phyloP scores from a whole-genome alignment of 495 filamentous ascomycete species.

The Penicillium egyptiacum region DNA sequence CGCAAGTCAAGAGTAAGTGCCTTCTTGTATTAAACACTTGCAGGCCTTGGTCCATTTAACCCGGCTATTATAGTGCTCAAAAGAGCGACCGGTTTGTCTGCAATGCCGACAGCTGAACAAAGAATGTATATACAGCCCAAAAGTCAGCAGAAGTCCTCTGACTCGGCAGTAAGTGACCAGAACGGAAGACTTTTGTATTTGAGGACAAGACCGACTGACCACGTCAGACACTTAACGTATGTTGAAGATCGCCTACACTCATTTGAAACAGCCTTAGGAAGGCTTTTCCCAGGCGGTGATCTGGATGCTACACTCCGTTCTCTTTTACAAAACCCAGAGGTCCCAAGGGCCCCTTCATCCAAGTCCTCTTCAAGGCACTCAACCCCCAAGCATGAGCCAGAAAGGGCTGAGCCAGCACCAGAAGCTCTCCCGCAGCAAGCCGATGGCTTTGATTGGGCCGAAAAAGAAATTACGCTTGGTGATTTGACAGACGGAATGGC shows the following conservation, averaged over 20 bases:
- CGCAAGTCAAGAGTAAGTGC: constrained; percentile 48
- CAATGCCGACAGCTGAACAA: constrained; percentile 48
- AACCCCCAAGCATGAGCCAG: constrained; percentile 38
- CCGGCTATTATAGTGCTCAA: constrained; percentile 42
- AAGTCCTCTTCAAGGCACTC: constrained; percentile 44
- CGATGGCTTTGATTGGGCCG: constrained; percentile 55
- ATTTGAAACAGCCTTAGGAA: constrained; percentile 46
- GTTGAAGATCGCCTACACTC: constrained; percentile 50
- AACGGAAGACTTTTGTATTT: not conserved
- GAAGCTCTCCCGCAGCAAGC: constrained; percentile 51
- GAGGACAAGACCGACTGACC: constrained; percentile 13
- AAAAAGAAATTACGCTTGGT: constrained; percentile 45
- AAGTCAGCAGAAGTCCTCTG: constrained; percentile 47
- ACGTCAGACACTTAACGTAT: constrained; percentile 47
- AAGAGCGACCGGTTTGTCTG: constrained; percentile 46
- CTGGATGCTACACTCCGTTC: constrained; percentile 48
- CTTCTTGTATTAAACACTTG: not conserved
- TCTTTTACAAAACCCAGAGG: constrained; percentile 44
- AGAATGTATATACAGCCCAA: constrained; percentile 52
- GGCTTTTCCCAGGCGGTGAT: constrained; percentile 47
- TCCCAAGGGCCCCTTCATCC: constrained; percentile 35
- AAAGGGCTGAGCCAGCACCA: constrained; percentile 41
- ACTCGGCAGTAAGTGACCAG: constrained; percentile 44
- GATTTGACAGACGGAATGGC: constrained; percentile 55
- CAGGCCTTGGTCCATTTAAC: constrained; percentile 2